These are phyloP conservation scores for Sphagnurus paluster DNA, from an alignment of 1,284 basidiomycete species.

Conservation along the genomic window DNA sequence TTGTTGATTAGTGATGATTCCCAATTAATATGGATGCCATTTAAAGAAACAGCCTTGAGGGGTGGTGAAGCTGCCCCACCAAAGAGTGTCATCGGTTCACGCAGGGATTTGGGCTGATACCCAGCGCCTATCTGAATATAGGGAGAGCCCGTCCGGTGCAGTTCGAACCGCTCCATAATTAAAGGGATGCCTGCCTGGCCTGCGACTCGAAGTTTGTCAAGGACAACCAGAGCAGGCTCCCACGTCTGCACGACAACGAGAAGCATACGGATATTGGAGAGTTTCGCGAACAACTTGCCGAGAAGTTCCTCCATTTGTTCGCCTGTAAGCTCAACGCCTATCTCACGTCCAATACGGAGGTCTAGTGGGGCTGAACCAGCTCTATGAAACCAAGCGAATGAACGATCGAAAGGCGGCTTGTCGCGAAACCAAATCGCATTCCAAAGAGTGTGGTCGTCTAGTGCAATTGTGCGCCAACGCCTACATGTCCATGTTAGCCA, in stretches of 20 bases:
- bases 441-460: conserved; percentile 57
- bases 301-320: conserved; percentile 46
- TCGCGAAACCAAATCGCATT: conserved; percentile 60
- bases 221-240: conserved; percentile 47
- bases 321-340: conserved; percentile 34
- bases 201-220: conserved; percentile 44
- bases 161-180: conserved; percentile 54
- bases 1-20: conserved; percentile 42
- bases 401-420: conserved; percentile 44
- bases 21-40: conserved; percentile 61
- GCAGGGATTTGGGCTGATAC: conserved; percentile 32
- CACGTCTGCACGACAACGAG: conserved; percentile 52
- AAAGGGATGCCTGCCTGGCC: conserved; percentile 34
- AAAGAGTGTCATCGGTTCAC: conserved; percentile 42
- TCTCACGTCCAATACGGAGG: conserved; percentile 50
- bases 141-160: conserved; percentile 51
- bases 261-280: conserved; percentile 54
- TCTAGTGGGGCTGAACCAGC: conserved; percentile 53
- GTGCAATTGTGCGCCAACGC: conserved; percentile 50
- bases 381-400: conserved; percentile 53
- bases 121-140: conserved; percentile 43
- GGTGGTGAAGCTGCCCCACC: conserved; percentile 41
- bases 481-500: conserved; percentile 57
- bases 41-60: conserved; percentile 49
- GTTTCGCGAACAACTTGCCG: conserved; percentile 45